phyloP scores from a whole-genome alignment of 2,329 filamentous ascomycete species.

The Pseudogymnoascus sp. region DNA sequence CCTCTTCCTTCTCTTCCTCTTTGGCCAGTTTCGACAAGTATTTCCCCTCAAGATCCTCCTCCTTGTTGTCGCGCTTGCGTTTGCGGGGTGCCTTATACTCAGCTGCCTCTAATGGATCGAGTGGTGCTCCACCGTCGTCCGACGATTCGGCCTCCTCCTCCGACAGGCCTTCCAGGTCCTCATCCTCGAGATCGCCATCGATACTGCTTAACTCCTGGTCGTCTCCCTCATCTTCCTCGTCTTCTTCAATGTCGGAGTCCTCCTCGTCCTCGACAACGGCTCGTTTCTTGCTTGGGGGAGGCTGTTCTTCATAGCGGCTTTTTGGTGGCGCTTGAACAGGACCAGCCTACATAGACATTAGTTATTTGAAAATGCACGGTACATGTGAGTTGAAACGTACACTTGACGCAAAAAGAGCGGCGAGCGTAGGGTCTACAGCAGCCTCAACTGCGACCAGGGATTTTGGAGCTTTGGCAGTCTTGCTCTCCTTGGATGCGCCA shows the following conservation, averaged over 20 bases:
- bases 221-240: conserved; percentile 20
- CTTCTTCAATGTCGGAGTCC: conserved; percentile 19
- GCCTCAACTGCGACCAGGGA: conserved; percentile 32
- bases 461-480: conserved; percentile 20
- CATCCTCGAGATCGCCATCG: conserved; percentile 29
- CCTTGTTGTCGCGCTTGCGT: conserved; percentile 55
- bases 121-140: conserved; percentile 30
- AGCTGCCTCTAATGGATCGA: conserved; percentile 38
- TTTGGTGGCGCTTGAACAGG: conserved; percentile 29
- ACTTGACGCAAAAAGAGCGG: conserved; percentile 63
- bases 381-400: conserved; percentile 41
- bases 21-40: conserved; percentile 60
- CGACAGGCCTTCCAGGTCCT: conserved; percentile 22
- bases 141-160: conserved; percentile 26
- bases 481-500: conserved; percentile 16
- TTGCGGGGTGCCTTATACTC: conserved; percentile 34
- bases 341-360: conserved; percentile 24
- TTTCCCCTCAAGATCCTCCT: conserved; percentile 60
- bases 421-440: conserved; percentile 58
- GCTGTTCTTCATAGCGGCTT: conserved; percentile 27
- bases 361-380: not conserved
- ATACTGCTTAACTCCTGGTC: conserved; percentile 30
- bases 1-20: conserved; percentile 48
- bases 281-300: conserved; percentile 20
- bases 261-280: conserved; percentile 24